Evolutionary conservation across 495 filamentous ascomycete species (phyloP).

Genomic region (Niebla homalea): DNA sequence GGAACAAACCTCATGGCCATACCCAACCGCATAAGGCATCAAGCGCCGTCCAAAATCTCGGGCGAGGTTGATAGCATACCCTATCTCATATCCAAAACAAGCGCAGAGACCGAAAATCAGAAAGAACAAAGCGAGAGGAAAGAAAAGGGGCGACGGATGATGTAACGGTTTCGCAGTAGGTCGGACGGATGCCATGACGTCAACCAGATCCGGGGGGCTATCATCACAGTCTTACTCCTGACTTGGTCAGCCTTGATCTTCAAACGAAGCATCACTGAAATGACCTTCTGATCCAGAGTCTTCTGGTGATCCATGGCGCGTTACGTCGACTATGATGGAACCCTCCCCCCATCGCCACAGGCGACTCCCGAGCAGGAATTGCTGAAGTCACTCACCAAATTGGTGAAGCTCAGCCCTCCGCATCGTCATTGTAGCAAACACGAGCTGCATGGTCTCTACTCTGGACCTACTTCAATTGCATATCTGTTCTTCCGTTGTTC

Average conservation of each 20-base stretch:
- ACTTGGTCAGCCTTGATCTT: too few species aligned
- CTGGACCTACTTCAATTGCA: slow-evolving; percentile 45
- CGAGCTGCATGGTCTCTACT: slow-evolving; percentile 34
- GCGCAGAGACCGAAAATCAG: slow-evolving; percentile 52
- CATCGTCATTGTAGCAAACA: slow-evolving; percentile 1
- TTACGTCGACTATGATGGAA: neutral
- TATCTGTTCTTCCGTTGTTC: slow-evolving; percentile 44
- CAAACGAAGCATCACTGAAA: too few species aligned
- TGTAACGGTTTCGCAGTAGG: too few species aligned
- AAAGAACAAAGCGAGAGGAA: slow-evolving; percentile 48
- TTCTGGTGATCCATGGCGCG: neutral
- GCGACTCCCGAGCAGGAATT: slow-evolving; percentile 2
- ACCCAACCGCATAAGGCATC: slow-evolving; percentile 46
- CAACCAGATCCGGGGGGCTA: too few species aligned
- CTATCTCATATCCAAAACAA: slow-evolving; percentile 58
- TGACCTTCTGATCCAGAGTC: too few species aligned
- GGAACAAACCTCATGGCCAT: slow-evolving; percentile 49
- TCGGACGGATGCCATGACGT: too few species aligned
- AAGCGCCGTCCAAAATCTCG: slow-evolving; percentile 56
- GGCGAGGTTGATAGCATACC: slow-evolving; percentile 55
- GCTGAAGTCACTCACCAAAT: neutral
- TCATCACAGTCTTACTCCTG: too few species aligned
- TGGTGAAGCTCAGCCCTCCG: slow-evolving; percentile 3
- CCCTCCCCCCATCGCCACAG: neutral
- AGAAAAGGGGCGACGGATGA: slow-evolving; percentile 13